Base-by-base conservation (phyloP, 2,329 filamentous ascomycete species). In the Claviceps paspali region DNA sequence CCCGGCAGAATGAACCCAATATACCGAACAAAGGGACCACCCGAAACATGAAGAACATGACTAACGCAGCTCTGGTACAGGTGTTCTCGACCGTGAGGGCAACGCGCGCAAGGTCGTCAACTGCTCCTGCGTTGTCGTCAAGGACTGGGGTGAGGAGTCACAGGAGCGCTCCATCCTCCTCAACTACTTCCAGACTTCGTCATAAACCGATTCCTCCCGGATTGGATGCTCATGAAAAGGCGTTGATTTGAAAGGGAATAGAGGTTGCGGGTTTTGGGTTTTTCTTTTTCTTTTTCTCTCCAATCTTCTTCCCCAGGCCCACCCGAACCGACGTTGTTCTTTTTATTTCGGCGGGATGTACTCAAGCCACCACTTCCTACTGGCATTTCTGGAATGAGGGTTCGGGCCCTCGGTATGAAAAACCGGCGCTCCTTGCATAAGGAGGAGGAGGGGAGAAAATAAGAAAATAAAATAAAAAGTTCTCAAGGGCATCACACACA, bases 41-140 rank as follows among this genome's bases (percentile, higher is more conserved):
- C 21, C 8, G 21, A 22, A 22, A 22, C 5, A 6, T 17, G 29
- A 30, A 11, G 12, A n/a, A 29, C 4, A 14, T 3, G 31, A 40
- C 59, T 64, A 57, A 62, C 46, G 40, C 12, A n/a, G 31, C 12
- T 31, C 35, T 39, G 35, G n/a, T 36, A 41, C 38, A 95, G 88
- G 88, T 72, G 87, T 95, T 55, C 79, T 98, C 58, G 91, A 98
- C 74, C 88, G 91, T 62, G 91, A 98, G 72, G 91, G 91, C 57
- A 98, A 98, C 70, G 86, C 91, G 59, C 84, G 91, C 70, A 98
- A 98, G 82, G 88, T 98, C 54, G 91, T 98, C 73, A 98, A 98
- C 83, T 98, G 91, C 86, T 96, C 88, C 61, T 96, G 91, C 76
- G 91, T 98, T 59, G 91, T 98, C 47, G 91, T 98, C 60, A 88